Conservation (phyloP, 495 filamentous ascomycete species). For the Aspergillus asperescens region DNA sequence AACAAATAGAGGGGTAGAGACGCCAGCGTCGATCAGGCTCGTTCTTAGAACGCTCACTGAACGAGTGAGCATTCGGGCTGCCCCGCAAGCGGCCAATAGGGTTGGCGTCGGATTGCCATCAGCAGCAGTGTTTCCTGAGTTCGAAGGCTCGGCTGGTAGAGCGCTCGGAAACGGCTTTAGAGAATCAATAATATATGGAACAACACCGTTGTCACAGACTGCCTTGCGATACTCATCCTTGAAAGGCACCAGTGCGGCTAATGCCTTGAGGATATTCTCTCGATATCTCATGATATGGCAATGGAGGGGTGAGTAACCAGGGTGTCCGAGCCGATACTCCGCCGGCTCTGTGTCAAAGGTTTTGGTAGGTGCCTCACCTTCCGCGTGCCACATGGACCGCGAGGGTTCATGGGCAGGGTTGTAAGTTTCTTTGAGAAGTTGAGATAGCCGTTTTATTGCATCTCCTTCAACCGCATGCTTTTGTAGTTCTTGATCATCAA, state of each 20-base stretch:
- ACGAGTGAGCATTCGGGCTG: constrained; percentile 69
- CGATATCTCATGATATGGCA: constrained; percentile 72
- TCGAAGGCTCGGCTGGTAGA: constrained; percentile 26
- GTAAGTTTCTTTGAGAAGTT: constrained; percentile 69
- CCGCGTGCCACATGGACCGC: constrained; percentile 40
- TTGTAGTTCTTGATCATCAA: constrained; percentile 70
- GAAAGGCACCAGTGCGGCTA: constrained; percentile 71
- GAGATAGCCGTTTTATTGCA: constrained; percentile 65
- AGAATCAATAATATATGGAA: constrained; percentile 78
- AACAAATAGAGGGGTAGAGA: constrained; percentile 71
- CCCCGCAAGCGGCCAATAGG: constrained; percentile 79
- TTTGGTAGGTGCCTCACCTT: constrained; percentile 22
- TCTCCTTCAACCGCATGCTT: constrained; percentile 75
- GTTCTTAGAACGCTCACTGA: constrained; percentile 81
- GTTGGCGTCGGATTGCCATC: constrained; percentile 56
- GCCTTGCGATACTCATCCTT: constrained; percentile 82
- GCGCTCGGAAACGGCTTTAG: constrained; percentile 54
- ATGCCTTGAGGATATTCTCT: constrained; percentile 69
- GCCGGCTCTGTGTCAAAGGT: constrained; percentile 21
- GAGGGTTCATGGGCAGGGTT: constrained; percentile 38
- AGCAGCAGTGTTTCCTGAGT: constrained; percentile 34
- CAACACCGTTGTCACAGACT: constrained; percentile 72
- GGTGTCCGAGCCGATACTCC: constrained; percentile 48
- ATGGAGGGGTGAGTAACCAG: constrained; percentile 57
- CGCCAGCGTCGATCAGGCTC: constrained; percentile 75